Evolutionary conservation across 2,329 filamentous ascomycete genomes (phyloP).

Genomic region (Endocalyx cinctus): DNA sequence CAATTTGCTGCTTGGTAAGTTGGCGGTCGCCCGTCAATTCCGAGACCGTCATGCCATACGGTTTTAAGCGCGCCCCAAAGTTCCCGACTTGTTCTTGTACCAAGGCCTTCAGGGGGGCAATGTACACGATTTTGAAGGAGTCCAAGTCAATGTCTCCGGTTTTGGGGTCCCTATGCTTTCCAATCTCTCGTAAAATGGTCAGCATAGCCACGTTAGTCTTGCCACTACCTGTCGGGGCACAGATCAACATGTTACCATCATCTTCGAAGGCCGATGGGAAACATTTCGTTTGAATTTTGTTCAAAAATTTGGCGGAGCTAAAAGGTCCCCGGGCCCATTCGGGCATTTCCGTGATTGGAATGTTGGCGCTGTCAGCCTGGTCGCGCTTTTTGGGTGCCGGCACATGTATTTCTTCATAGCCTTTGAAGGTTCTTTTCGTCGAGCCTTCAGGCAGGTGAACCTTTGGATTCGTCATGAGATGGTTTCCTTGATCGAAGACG

Average conservation of each 20-base stretch:
- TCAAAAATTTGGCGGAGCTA: constrained; percentile 78
- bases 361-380: constrained; percentile 73
- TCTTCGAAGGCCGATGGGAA: constrained; percentile 86
- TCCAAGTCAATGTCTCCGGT: constrained; percentile 95
- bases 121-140: constrained; percentile 97
- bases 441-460: constrained; percentile 91
- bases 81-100: constrained; percentile 98
- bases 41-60: constrained; percentile 88
- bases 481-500: constrained; percentile 95
- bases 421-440: constrained; percentile 92
- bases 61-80: constrained; percentile 84
- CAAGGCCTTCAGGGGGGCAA: constrained; percentile 89
- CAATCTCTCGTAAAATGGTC: constrained; percentile 91
- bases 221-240: constrained; percentile 92
- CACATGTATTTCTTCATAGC: constrained; percentile 97
- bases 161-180: constrained; percentile 82
- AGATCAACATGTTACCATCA: constrained; percentile 97
- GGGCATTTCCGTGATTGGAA: constrained; percentile 82
- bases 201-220: constrained; percentile 99
- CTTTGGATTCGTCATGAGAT: constrained; percentile 98
- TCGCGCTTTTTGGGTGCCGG: constrained; percentile 84
- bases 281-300: constrained; percentile 93
- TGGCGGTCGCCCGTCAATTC: constrained; percentile 97
- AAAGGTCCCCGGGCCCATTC: constrained; percentile 90
- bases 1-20: constrained; percentile 96